These are phyloP conservation scores for Pseudogymnoascus sp. DNA, from an alignment of 2,329 filamentous ascomycete genomes.

Conservation along the genomic window DNA sequence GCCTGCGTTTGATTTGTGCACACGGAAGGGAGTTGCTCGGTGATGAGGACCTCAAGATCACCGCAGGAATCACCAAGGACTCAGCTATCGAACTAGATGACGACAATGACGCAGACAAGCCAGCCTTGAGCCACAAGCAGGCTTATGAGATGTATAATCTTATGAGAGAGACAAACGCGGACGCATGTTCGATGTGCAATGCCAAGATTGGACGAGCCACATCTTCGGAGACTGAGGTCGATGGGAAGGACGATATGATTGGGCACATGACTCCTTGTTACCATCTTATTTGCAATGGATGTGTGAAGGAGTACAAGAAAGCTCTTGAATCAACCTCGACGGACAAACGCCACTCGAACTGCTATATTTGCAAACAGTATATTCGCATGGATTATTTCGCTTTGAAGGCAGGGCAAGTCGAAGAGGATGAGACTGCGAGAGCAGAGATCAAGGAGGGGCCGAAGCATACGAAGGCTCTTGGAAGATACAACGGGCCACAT, in stretches of 20 bases:
- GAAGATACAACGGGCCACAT: conserved; percentile 73
- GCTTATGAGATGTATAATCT: conserved; percentile 81
- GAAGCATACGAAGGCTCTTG: conserved; percentile 51
- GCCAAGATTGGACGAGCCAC: conserved; percentile 53
- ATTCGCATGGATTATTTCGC: conserved; percentile 58
- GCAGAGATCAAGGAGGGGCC: conserved; percentile 24
- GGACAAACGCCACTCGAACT: conserved; percentile 40
- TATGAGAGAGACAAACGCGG: conserved; percentile 72
- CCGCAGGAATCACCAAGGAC: conserved; percentile 73
- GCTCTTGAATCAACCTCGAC: conserved; percentile 36
- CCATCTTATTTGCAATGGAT: conserved; percentile 72
- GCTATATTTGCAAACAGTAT: conserved; percentile 58
- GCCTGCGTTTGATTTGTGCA: conserved; percentile 82
- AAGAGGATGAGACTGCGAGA: conserved; percentile 22
- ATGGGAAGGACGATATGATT: conserved; percentile 51
- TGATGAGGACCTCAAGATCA: conserved; percentile 69
- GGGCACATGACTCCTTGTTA: conserved; percentile 81
- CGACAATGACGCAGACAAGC: conserved; percentile 44
- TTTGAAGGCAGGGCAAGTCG: conserved; percentile 43
- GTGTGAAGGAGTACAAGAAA: conserved; percentile 53
- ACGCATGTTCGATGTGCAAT: conserved; percentile 63
- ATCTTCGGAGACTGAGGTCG: conserved; percentile 48
- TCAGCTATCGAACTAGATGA: conserved; percentile 86
- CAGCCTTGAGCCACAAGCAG: conserved; percentile 55
- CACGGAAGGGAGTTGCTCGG: conserved; percentile 88